Evolutionary conservation across 108 stramenopile species (phyloP).

Genomic region (Tribonema minus): DNA sequence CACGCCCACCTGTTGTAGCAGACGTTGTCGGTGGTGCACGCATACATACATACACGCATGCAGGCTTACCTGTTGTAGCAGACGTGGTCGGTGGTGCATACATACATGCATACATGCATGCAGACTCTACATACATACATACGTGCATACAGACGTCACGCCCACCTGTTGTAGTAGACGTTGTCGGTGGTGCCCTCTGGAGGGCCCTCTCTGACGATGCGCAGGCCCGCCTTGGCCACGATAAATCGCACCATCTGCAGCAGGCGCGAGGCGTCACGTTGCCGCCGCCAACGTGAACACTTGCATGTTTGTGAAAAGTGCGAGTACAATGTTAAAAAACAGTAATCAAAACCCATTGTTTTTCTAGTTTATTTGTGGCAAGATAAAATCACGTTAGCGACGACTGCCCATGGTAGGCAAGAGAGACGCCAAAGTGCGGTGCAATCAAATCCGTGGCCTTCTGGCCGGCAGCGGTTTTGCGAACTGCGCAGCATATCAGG

Average conservation of each 20-base stretch:
- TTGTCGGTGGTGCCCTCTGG: neutral
- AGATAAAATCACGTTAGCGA: neutral
- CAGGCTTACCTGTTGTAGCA: too few species aligned
- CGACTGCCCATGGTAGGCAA: too few species aligned
- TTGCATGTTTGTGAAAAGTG: neutral
- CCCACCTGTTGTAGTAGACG: constrained; percentile 58
- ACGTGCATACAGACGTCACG: too few species aligned
- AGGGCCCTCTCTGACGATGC: constrained; percentile 18
- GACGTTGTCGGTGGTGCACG: neutral
- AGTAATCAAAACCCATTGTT: neutral
- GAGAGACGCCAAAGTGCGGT: too few species aligned
- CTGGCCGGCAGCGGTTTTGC: too few species aligned
- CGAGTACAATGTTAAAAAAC: neutral
- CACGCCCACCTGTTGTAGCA: constrained; percentile 60
- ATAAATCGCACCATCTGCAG: constrained; percentile 21
- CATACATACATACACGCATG: too few species aligned
- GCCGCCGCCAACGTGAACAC: neutral
- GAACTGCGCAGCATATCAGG: too few species aligned
- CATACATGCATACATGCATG: too few species aligned
- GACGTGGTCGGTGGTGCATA: too few species aligned
- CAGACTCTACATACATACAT: too few species aligned
- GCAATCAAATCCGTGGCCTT: too few species aligned
- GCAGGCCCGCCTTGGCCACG: constrained; percentile 16
- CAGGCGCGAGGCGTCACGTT: neutral
- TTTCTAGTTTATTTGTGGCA: neutral